Evolutionary conservation across 306 rosid genomes (phyloP), one percentile per base, ranked within the genome.

Genomic region (Lathyrus sativus): DNA sequence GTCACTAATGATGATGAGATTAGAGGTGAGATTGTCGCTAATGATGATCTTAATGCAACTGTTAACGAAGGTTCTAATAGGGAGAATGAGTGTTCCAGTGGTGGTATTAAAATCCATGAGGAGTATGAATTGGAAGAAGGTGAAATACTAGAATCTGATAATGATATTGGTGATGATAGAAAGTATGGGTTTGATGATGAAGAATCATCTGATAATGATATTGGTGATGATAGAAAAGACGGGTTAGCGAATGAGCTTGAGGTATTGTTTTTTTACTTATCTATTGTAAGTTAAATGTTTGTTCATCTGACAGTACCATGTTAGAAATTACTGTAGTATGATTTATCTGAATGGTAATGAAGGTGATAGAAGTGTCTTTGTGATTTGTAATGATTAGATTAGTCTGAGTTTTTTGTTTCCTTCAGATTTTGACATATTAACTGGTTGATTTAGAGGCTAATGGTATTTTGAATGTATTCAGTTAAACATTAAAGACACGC

Each of bases 81-180:
- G 7, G 84, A 72, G 55, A 74, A 61, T 72, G 62, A 35, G 48
- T 70, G 68, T 29, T 68, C 76, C 31, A 29, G 76, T 49, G 54
- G 71, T 12, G 28, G 75, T 51, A 58, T 54, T 14, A 28, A 65
- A 12, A 46, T 9, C 0, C 10, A 26, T 7, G 54, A 31, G 77
- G 60, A 24, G 28, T 10, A 33, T 1, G 64, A 89, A 17, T 39
- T 82, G 38, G 96, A 90, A 79, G 96, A 90, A 72, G 97, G 95
- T 29, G 97, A 90, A 71, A 81, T 90, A 68, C 56, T 70, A 37
- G 88, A 79, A 59, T 81, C 76, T 6, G 79, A 58, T 9, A 13
- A 24, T 10, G 70, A 6, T 15, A 10, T 74, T 6, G 79, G 54
- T 9, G 11, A 24, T 10, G 70, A 6, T 15, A 10, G 22, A 0